Evolutionary conservation across 257 asterid species (phyloP).

Genomic region (Gentiana macrophylla): DNA sequence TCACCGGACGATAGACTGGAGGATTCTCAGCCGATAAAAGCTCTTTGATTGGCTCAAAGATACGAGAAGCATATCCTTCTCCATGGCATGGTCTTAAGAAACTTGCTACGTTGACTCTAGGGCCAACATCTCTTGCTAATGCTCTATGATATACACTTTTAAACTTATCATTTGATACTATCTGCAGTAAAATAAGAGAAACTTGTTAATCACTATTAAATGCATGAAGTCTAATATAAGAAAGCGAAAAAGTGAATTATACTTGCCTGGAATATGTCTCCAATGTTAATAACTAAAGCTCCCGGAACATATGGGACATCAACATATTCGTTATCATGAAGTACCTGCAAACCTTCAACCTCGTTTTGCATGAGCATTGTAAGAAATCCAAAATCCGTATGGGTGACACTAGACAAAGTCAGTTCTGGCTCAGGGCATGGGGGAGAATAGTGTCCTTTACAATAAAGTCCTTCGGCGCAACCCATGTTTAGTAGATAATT

Average conservation of each 20-base stretch:
- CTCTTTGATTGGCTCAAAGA: conserved; percentile 9
- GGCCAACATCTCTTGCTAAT: neutral
- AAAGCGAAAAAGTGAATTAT: too few species aligned
- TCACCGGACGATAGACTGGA: neutral
- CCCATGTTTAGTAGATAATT: conserved; percentile 22
- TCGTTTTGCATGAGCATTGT: conserved; percentile 20
- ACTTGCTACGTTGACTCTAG: neutral
- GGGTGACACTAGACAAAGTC: conserved; percentile 14
- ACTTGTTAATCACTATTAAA: too few species aligned
- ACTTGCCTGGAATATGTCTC: conserved; percentile 13
- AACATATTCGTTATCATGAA: conserved; percentile 13
- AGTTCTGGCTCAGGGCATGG: conserved; percentile 25
- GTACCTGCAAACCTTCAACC: conserved; percentile 21
- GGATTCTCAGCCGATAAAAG: conserved; percentile 8
- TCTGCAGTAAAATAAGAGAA: neutral
- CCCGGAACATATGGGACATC: conserved; percentile 18
- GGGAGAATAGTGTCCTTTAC: conserved; percentile 17
- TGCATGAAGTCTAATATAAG: too few species aligned
- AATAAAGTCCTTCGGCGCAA: conserved; percentile 16
- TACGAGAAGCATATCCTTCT: neutral
- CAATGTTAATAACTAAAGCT: conserved; percentile 17
- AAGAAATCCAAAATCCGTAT: conserved; percentile 19
- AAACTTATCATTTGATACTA: neutral
- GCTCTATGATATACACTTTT: conserved; percentile 4
- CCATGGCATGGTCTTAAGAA: conserved; percentile 1